Evolutionary conservation across 306 rosid species (phyloP), one percentile per base, ranked within the genome.

Genomic region (Sphenostylis stenocarpa): DNA sequence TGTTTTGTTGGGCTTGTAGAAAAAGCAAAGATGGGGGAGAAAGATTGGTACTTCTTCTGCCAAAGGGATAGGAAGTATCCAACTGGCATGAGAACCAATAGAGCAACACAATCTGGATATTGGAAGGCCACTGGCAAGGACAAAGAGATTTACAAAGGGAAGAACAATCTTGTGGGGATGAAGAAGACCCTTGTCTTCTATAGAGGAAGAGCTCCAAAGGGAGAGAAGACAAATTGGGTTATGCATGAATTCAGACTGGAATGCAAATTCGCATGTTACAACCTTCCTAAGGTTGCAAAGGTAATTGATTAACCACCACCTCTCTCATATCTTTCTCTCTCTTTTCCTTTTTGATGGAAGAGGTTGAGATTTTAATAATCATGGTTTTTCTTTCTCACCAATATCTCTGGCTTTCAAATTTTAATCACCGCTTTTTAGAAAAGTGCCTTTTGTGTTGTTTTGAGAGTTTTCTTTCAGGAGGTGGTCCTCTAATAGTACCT

Each of bases 121-220:
- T 94, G 98, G 98, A 94, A 94, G 72, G 98, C 98, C 28, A 94
- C 98, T 2, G 98, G 98, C 21, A 94, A 91, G 75, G 98, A 94
- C 28, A 86, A 73, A n/a, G 97, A 91, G 83, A 90, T 94, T 39
- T 89, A 10, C 82, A 86, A 81, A 67, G 86, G 89, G n/a, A 88
- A 79, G 64, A 71, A 61, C 21, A 83, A 80, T 38, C 86, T 94
- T 2, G 88, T 87, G 4, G 98, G 98, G 28, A 90, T 91, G 98
- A 94, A 94, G 87, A 94, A 94, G 84, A 94, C 98, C 21, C 90
- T 94, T 7, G 98, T 91, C 2, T 94, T 94, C 83, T 94, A 94
- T 63, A 87, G 41, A 80, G 98, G 97, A 19, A 87, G 98, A 86
- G 98, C 98, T 55, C 98, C 98, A 0, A 88, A 81, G 56, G 98